Evolutionary conservation across 768 basidiomycete species (phyloP).

Genomic region (Suillus clintonianus): DNA sequence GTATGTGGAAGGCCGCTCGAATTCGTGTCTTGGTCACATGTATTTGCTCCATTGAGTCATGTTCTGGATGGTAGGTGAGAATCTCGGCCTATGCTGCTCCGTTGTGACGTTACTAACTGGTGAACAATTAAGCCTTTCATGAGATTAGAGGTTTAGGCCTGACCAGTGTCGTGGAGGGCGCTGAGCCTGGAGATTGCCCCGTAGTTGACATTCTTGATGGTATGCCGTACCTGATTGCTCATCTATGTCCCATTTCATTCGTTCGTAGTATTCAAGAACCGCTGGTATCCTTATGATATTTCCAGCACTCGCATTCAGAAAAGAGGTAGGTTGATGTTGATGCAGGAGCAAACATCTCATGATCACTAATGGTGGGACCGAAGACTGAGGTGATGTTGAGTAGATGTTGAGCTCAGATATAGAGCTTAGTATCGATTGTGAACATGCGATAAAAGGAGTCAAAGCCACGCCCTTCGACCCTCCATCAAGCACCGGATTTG

Average conservation of each 20-base stretch:
- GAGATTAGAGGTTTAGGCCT: conserved; percentile 68
- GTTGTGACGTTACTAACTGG: too few relatives aligned
- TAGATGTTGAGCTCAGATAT: background rate
- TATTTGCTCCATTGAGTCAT: too few relatives aligned
- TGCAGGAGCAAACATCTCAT: background rate
- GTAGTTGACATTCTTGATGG: conserved; percentile 82
- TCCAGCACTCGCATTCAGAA: background rate
- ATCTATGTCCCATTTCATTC: background rate
- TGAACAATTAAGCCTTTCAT: too few relatives aligned
- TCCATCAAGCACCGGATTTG: background rate
- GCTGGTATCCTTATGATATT: background rate
- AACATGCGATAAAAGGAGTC: background rate
- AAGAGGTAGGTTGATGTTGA: background rate
- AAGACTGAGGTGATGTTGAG: background rate
- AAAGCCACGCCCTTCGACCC: background rate
- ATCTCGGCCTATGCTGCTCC: too few relatives aligned
- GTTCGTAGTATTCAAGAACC: conserved; percentile 23
- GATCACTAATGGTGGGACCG: background rate
- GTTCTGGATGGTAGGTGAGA: too few relatives aligned
- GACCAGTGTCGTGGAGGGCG: conserved; percentile 66
- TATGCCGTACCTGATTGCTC: conserved; percentile 19
- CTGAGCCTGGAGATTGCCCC: conserved; percentile 77
- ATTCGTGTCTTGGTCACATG: too few relatives aligned
- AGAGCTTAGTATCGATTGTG: background rate
- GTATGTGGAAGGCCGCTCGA: background rate